phyloP scores from a whole-genome alignment of 495 filamentous ascomycete genomes.

The Zalerion maritima region DNA sequence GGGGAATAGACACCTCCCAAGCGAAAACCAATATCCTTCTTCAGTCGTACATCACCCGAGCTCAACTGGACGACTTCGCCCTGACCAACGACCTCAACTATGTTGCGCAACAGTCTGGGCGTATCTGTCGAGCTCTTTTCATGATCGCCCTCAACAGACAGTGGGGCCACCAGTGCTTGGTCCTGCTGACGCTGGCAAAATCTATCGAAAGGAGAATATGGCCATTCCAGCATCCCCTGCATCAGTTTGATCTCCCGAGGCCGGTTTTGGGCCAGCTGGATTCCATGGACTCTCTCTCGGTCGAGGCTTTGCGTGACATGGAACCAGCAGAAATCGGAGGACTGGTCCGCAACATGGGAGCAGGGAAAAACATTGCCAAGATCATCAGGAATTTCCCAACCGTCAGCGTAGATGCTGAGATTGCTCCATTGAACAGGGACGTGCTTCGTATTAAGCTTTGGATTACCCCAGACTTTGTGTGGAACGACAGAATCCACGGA shows the following conservation, averaged over 20 bases:
- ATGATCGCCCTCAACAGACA: conserved; percentile 90
- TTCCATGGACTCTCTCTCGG: conserved; percentile 51
- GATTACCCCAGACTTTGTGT: conserved; percentile 78
- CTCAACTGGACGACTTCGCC: conserved; percentile 80
- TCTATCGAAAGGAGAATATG: conserved; percentile 92
- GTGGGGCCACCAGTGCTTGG: conserved; percentile 89
- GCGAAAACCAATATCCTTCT: conserved; percentile 91
- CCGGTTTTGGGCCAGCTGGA: conserved; percentile 75
- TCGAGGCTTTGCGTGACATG: conserved; percentile 84
- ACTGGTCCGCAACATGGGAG: conserved; percentile 77
- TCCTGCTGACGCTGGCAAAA: conserved; percentile 79
- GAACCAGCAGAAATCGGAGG: conserved; percentile 78
- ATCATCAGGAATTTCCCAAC: conserved; percentile 86
- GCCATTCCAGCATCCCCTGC: conserved; percentile 87
- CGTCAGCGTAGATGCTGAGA: conserved; percentile 77
- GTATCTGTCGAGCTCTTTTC: conserved; percentile 89
- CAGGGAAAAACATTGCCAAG: conserved; percentile 67
- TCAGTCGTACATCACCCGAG: conserved; percentile 87
- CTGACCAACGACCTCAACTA: conserved; percentile 83
- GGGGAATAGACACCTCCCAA: conserved; percentile 62
- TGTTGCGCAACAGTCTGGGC: conserved; percentile 85
- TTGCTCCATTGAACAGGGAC: conserved; percentile 88
- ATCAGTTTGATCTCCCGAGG: conserved; percentile 83
- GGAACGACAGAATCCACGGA: conserved; percentile 94
- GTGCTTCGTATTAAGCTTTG: conserved; percentile 76